These are phyloP conservation scores for Iberis pinnata DNA, from an alignment of 345 rosid genomes.

Conservation along the genomic window DNA sequence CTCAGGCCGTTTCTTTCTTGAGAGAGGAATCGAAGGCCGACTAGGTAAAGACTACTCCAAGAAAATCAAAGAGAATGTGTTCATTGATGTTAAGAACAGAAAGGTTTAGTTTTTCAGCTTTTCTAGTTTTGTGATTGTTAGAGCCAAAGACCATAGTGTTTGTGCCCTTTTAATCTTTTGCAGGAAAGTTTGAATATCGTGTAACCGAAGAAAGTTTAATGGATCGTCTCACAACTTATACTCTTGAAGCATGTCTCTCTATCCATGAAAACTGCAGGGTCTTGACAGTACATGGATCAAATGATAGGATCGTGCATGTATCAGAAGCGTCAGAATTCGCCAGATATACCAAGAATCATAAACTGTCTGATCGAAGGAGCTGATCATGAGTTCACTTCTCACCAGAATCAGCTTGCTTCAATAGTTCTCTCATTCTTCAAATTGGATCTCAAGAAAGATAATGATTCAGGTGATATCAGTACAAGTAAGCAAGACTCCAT, in stretches of 20 bases:
- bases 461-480: constrained; percentile 1
- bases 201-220: constrained; percentile 65
- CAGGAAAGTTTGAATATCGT: constrained; percentile 62
- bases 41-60: constrained; percentile 55
- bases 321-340: constrained; percentile 66
- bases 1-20: constrained; percentile 65
- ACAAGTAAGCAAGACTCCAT: not conserved
- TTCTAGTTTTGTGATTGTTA: not conserved
- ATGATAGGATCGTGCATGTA: constrained; percentile 51
- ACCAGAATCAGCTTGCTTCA: constrained; percentile 54
- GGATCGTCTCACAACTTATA: constrained; percentile 26
- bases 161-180: not conserved
- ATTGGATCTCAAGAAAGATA: constrained; percentile 16
- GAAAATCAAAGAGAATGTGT: constrained; percentile 57
- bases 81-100: constrained; percentile 57
- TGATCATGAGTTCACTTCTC: constrained; percentile 75
- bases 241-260: constrained; percentile 31
- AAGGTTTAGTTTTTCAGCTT: constrained; percentile 36
- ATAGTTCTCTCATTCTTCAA: constrained; percentile 43
- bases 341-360: constrained; percentile 52
- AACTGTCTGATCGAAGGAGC: constrained; percentile 59
- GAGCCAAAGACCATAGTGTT: constrained; percentile 8
- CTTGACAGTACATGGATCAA: constrained; percentile 69
- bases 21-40: constrained; percentile 66
- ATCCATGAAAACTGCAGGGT: constrained; percentile 66